Evolutionary conservation across 78 protist species (phyloP).

Genomic region (Guillardia theta): DNA sequence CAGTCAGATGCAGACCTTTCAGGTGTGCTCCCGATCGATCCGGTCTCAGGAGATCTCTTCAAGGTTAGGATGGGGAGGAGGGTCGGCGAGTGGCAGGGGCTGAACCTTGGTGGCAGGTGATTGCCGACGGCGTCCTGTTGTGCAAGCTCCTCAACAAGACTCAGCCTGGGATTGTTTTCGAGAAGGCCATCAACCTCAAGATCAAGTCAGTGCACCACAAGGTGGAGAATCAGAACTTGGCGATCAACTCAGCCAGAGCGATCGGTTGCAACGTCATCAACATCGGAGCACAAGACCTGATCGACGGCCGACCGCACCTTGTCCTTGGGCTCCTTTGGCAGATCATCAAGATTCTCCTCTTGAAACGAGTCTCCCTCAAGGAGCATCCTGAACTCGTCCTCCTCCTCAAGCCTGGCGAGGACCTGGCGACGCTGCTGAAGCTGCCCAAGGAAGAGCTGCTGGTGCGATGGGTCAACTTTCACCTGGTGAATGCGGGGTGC

Average conservation of each 20-base stretch:
- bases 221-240: slow-evolving; percentile 73
- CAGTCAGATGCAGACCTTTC: not conserved
- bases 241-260: slow-evolving; percentile 87
- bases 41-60: no score
- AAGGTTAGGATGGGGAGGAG: no score
- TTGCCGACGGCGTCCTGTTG: no score
- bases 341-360: slow-evolving; percentile 65
- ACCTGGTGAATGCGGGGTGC: slow-evolving; percentile 79
- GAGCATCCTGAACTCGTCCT: slow-evolving; percentile 86
- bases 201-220: slow-evolving; percentile 56
- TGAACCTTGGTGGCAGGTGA: no score
- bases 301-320: slow-evolving; percentile 57
- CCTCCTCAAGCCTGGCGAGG: slow-evolving; percentile 85
- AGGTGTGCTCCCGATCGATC: not conserved
- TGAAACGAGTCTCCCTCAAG: slow-evolving; percentile 68
- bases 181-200: slow-evolving; percentile 86
- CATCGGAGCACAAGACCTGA: slow-evolving; percentile 74
- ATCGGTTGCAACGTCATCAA: slow-evolving; percentile 89
- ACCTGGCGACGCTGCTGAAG: slow-evolving; percentile 76
- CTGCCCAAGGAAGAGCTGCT: slow-evolving; percentile 85
- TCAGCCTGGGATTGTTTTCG: slow-evolving; percentile 88
- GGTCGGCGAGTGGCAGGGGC: no score
- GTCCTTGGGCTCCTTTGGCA: slow-evolving; percentile 93
- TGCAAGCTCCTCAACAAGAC: slow-evolving; percentile 86
- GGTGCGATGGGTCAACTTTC: slow-evolving; percentile 92